Evolutionary conservation across 2,329 filamentous ascomycete genomes (phyloP), one percentile per base, ranked within the genome.

Genomic region (Colletotrichum sp.): DNA sequence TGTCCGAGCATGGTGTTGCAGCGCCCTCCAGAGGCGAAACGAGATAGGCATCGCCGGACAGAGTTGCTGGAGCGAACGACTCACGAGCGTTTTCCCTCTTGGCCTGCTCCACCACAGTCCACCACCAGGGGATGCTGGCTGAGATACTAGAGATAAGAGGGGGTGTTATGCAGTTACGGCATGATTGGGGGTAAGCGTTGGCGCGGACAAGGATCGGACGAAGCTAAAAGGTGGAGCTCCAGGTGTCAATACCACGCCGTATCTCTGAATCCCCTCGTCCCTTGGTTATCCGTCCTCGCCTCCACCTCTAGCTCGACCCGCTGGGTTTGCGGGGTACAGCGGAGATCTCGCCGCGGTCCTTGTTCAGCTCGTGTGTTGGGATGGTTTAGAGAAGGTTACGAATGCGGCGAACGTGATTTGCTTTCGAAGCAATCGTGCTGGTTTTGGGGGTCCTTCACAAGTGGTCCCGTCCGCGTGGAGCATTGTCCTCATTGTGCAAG

Each of bases 171-270:
- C 65, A 60, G 70, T 49, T 34, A 16, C 16, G 60, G 26, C 36
- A 65, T 71, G 30, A 67, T 28, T n/a, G 70, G 70, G 44, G 52
- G 39, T 68, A 66, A 72, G 63, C 26, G 28, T 39, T 32, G 69
- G 21, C 13, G 28, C 32, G 16, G 39, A 65, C 70, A 68, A 68
- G 70, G 64, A 69, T 72, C 34, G 36, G 64, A 62, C 52, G 52
- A 68, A 72, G 70, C 70, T 72, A 72, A 68, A 72, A 60, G 70
- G 70, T 72, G 70, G 70, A 72, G 70, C 70, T 72, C 70, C 70
- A 69, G 32, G 52, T 69, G 63, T 68, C 63, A 69, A 52, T 63
- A 68, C 49, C 26, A 62, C 34, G 63, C 70, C 63, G 63, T 72
- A 72, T 68, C 70, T 72, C 70, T 69, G 70, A 72, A 69, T 69